phyloP scores from a whole-genome alignment of 306 rosid genomes.

The Trifolium fragiferum region DNA sequence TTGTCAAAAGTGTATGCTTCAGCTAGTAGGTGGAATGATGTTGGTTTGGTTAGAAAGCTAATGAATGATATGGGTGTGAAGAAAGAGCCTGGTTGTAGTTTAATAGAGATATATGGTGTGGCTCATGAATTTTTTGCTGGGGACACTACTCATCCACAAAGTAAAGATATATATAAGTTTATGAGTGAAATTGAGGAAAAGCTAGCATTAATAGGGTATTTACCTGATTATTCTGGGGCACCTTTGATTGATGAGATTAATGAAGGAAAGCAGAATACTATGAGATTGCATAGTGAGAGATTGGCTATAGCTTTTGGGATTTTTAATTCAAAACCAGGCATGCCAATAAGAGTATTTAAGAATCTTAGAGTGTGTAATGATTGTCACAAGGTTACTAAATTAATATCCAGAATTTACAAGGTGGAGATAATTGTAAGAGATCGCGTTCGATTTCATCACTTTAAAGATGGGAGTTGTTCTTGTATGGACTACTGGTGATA shows the following conservation, averaged over 20 bases:
- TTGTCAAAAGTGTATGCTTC: conserved; percentile 81
- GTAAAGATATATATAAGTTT: conserved; percentile 53
- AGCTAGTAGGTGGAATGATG: conserved; percentile 73
- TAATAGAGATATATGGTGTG: conserved; percentile 67
- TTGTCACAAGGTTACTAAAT: conserved; percentile 68
- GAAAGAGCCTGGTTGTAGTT: conserved; percentile 81
- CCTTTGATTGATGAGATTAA: conserved; percentile 54
- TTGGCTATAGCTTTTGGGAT: conserved; percentile 78
- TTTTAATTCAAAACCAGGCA: conserved; percentile 55
- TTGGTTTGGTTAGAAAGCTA: conserved; percentile 67
- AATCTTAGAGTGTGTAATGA: conserved; percentile 78
- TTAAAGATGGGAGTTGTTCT: conserved; percentile 70
- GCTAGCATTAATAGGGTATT: conserved; percentile 53
- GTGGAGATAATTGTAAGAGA: conserved; percentile 71
- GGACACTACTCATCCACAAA: conserved; percentile 72
- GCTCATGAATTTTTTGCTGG: conserved; percentile 84
- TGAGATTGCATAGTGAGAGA: conserved; percentile 75
- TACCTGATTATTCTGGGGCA: conserved; percentile 65
- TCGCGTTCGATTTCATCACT: conserved; percentile 75
- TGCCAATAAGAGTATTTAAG: conserved; percentile 64
- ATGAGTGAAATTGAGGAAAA: conserved; percentile 59
- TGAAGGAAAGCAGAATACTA: conserved; percentile 50
- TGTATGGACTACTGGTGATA: conserved; percentile 55
- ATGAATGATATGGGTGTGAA: conserved; percentile 66
- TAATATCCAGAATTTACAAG: conserved; percentile 52